Evolutionary conservation across 176 grass and related monocot genomes (phyloP), one percentile per base, ranked within the genome.

Genomic region (Oryza australiensis): DNA sequence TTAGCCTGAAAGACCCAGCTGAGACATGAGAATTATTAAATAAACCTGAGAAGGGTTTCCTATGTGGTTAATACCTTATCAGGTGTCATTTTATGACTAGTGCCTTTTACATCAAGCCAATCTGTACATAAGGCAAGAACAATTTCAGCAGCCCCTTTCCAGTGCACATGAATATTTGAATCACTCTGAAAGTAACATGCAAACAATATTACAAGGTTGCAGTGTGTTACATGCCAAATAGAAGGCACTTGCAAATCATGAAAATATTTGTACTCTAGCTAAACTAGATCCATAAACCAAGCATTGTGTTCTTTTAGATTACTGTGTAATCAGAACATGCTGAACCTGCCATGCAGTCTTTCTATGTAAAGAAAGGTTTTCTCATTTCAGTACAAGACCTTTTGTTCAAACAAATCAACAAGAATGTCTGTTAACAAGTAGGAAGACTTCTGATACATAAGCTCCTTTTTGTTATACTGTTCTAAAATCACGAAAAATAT

Each of bases 71-170:
- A 27, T 82, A 86, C 85, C 87, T 97, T 90, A 38, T 90, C 86
- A 67, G 87, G 33, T 77, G 82, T 84, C 79, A 92, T 78, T 88
- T 85, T 72, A 74, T 90, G 82, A 70, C 38, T 62, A 60, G 59
- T 84, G 72, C 96, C 96, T 71, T 90, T 79, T 35, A 69, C 26
- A 84, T 81, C 75, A 27, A 95, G 71, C 87, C 90, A 99, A 80
- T 84, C 87, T 45, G 80, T 93, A 84, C 93, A 99, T 46, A 92
- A 78, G 9, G 74, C 76, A 48, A 99, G 89, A 84, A 99, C 73
- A 76, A 99, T 86, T 89, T 99, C 96, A 66, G 96, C 93, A 72
- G 96, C 96, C 33, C 96, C 96, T 90, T 99, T 99, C 93, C 96
- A 99, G 57, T 99, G 96, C 34, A 99, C 70, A 90, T 88, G 96